Conservation (phyloP, 106 monocot genomes). For the Xerophyta viscosa region DNA sequence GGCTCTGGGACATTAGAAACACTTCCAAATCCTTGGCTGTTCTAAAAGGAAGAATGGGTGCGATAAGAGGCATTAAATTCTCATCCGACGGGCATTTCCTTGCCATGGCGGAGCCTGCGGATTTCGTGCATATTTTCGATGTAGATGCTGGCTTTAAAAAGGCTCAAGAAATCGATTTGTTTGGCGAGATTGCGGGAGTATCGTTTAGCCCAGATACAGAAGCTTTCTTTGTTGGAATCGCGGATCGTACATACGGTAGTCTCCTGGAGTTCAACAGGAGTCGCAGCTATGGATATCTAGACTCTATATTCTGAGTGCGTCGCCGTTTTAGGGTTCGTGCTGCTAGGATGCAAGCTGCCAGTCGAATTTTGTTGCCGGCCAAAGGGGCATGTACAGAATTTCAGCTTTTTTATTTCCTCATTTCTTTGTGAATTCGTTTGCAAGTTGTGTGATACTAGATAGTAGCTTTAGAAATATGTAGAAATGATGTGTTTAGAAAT, state of each 20-base stretch:
- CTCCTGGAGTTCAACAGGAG: conserved; percentile 52
- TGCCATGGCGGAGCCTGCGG: conserved; percentile 78
- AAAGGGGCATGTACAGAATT: too few relatives aligned
- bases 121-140: conserved; percentile 79
- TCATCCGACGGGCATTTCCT: conserved; percentile 61
- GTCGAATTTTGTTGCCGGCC: too few relatives aligned
- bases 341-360: too few relatives aligned
- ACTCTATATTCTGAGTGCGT: conserved; percentile 2
- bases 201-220: conserved; percentile 49
- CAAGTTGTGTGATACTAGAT: too few relatives aligned
- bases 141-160: conserved; percentile 16
- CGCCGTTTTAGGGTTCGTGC: not conserved
- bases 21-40: conserved; percentile 40
- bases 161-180: conserved; percentile 76
- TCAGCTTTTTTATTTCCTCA: too few relatives aligned
- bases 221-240: conserved; percentile 46
- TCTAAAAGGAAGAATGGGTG: conserved; percentile 68
- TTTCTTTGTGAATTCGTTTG: too few relatives aligned
- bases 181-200: conserved; percentile 71
- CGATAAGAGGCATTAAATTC: conserved; percentile 69
- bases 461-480: too few relatives aligned
- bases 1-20: conserved; percentile 83
- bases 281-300: conserved; percentile 16
- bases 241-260: conserved; percentile 46
- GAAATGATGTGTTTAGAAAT: too few relatives aligned